Evolutionary conservation across 2,329 filamentous ascomycete genomes (phyloP).

Genomic region (Talaromyces sp.): DNA sequence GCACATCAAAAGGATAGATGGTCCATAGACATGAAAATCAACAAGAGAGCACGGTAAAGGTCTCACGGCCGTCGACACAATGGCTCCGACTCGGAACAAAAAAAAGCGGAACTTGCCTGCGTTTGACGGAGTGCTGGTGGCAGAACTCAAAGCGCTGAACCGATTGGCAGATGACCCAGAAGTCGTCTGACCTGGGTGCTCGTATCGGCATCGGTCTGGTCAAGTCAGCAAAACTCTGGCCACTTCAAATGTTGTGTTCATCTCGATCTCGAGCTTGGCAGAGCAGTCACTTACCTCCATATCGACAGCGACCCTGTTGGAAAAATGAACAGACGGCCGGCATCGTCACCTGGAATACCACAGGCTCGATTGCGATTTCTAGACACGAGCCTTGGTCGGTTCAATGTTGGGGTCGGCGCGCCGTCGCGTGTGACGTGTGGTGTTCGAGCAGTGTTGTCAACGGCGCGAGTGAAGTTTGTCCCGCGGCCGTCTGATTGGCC

Average conservation of each 20-base stretch:
- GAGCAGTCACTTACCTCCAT: constrained; percentile 48
- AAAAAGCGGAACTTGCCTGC: constrained; percentile 21
- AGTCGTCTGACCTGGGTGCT: constrained; percentile 48
- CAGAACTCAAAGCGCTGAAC: constrained; percentile 48
- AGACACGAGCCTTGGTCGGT: not conserved
- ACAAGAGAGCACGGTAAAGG: not conserved
- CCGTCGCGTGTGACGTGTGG: not conserved
- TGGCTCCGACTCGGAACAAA: not conserved
- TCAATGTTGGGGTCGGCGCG: not conserved
- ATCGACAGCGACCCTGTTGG: constrained; percentile 60
- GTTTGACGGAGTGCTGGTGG: constrained; percentile 19
- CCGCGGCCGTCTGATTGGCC: not conserved
- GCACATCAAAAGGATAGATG: not conserved
- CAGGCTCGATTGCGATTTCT: not conserved
- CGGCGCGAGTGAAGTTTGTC: not conserved
- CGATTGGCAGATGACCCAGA: constrained; percentile 47
- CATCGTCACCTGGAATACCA: not conserved
- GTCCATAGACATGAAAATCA: not conserved
- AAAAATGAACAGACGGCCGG: constrained; percentile 59
- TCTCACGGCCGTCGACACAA: not conserved
- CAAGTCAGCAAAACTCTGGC: constrained; percentile 6
- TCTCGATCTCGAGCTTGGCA: not conserved
- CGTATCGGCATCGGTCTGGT: constrained; percentile 54
- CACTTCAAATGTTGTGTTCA: not conserved
- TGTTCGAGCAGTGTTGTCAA: not conserved